These are phyloP conservation scores for Metarhizium album DNA, from an alignment of 2,329 filamentous ascomycete species.

Conservation along the genomic window DNA sequence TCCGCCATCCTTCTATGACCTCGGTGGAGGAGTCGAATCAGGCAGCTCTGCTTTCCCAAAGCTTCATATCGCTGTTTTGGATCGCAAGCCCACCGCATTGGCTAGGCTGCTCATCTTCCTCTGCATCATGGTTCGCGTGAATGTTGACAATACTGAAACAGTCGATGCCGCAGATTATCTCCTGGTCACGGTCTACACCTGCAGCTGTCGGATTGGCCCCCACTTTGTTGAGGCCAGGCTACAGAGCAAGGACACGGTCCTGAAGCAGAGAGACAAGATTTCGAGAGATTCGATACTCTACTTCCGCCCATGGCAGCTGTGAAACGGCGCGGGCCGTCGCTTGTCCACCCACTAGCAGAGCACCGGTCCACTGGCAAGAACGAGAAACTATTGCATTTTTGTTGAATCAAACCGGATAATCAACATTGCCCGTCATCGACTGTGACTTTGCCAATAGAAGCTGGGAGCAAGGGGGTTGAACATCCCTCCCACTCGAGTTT, in stretches of 20 bases:
- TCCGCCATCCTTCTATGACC: conserved; percentile 6
- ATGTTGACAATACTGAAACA: not conserved
- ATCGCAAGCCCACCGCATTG: conserved; percentile 14
- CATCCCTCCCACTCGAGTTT: not conserved
- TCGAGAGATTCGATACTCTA: not conserved
- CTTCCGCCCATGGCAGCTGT: not conserved
- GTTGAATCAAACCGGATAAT: not conserved
- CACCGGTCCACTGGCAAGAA: not conserved
- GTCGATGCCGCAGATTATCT: conserved; percentile 6
- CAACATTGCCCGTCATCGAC: not conserved
- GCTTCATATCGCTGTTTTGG: conserved; percentile 13
- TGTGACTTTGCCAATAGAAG: not conserved
- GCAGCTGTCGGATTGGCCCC: conserved; percentile 10
- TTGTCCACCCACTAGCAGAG: not conserved
- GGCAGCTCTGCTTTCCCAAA: not conserved
- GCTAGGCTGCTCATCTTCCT: conserved; percentile 14
- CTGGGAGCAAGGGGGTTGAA: not conserved
- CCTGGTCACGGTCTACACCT: conserved; percentile 12
- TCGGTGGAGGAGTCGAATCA: not conserved
- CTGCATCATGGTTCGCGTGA: conserved; percentile 6
- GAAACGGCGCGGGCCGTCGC: not conserved
- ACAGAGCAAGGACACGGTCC: conserved; percentile 1
- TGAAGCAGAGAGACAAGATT: not conserved
- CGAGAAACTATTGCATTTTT: not conserved
- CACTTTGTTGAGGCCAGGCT: conserved; percentile 10